Percentiles rank a stretch among this genome's conserved stretches.
phyloP scores from a whole-genome alignment of 2,329 filamentous ascomycete genomes.

The Cordyceps sp. region DNA sequence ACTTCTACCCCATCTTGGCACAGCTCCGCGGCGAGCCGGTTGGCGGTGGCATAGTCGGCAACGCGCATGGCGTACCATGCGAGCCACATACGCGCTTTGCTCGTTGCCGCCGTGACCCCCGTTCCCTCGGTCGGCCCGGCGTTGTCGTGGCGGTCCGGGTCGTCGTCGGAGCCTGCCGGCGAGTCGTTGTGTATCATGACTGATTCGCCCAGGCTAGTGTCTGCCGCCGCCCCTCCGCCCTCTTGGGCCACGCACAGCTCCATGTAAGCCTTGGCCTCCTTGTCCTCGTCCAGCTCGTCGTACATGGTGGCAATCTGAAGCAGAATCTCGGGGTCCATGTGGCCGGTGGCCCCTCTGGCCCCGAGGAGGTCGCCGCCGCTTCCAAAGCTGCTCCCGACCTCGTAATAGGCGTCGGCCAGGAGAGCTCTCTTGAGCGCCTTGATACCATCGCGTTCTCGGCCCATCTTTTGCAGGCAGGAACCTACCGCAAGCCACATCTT shows the following conservation, averaged over 20 bases:
- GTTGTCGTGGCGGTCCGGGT: slow-evolving; percentile 16
- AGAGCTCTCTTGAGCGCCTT: slow-evolving; percentile 88
- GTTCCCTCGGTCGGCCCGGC: slow-evolving; percentile 36
- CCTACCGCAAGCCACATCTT: slow-evolving; percentile 99
- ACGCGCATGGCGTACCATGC: slow-evolving; percentile 64
- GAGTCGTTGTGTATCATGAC: slow-evolving; percentile 41
- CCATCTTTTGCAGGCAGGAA: slow-evolving; percentile 80
- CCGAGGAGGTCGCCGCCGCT: slow-evolving; percentile 27
- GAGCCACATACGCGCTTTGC: slow-evolving; percentile 86
- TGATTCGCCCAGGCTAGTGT: slow-evolving; percentile 26
- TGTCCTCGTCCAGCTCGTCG: slow-evolving; percentile 59
- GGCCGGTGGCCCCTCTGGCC: slow-evolving; percentile 30
- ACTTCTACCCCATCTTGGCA: slow-evolving; percentile 94
- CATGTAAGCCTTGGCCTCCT: slow-evolving; percentile 85
- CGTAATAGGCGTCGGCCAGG: slow-evolving; percentile 74
- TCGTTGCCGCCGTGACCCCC: slow-evolving; percentile 81
- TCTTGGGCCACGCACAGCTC: slow-evolving; percentile 89
- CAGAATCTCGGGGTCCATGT: slow-evolving; percentile 81
- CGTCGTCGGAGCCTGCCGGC: slow-evolving; percentile 20
- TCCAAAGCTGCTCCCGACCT: slow-evolving; percentile 40
- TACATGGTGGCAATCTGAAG: slow-evolving; percentile 84
- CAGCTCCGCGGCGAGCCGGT: slow-evolving; percentile 72
- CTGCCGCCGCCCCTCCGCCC: slow-evolving; percentile 43
- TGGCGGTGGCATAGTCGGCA: slow-evolving; percentile 59
- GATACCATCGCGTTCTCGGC: slow-evolving; percentile 74